These are phyloP conservation scores for Pichia sp. DNA, from an alignment of 1,139 yeast genomes.

Conservation along the genomic window DNA sequence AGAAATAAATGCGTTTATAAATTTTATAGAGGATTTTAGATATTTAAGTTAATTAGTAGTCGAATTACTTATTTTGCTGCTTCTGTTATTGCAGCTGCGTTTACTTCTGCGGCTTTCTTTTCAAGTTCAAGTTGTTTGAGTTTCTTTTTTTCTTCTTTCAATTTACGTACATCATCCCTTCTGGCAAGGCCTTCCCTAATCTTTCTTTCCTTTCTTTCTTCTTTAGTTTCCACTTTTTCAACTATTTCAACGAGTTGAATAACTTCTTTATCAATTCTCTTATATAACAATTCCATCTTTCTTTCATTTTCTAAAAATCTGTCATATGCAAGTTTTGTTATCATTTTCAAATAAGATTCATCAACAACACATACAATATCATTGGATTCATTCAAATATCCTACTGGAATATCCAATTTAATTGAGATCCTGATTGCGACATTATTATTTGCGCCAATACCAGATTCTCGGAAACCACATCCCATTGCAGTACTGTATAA, in stretches of 20 bases:
- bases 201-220: slow-evolving; percentile 56
- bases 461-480: slow-evolving; percentile 83
- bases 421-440: slow-evolving; percentile 75
- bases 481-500: slow-evolving; percentile 69
- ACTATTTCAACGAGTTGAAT: slow-evolving; percentile 27
- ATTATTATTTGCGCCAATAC: slow-evolving; percentile 72
- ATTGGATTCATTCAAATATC: slow-evolving; percentile 37
- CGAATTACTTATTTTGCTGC: background rate
- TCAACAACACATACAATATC: slow-evolving; percentile 40
- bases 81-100: background rate
- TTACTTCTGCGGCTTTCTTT: background rate
- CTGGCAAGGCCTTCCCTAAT: slow-evolving; percentile 54
- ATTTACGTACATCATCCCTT: slow-evolving; percentile 21
- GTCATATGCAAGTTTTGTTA: slow-evolving; percentile 47
- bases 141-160: slow-evolving; percentile 18
- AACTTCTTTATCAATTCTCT: slow-evolving; percentile 33
- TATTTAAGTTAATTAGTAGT: background rate
- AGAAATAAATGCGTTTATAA: background rate
- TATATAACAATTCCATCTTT: slow-evolving; percentile 45
- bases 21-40: background rate
- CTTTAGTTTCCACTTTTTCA: slow-evolving; percentile 38
- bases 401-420: slow-evolving; percentile 69
- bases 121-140: slow-evolving; percentile 13
- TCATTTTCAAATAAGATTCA: slow-evolving; percentile 41
- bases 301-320: slow-evolving; percentile 58